These are phyloP conservation scores for Meripilus lineatus DNA, from an alignment of 1,284 basidiomycete species.

Conservation along the genomic window DNA sequence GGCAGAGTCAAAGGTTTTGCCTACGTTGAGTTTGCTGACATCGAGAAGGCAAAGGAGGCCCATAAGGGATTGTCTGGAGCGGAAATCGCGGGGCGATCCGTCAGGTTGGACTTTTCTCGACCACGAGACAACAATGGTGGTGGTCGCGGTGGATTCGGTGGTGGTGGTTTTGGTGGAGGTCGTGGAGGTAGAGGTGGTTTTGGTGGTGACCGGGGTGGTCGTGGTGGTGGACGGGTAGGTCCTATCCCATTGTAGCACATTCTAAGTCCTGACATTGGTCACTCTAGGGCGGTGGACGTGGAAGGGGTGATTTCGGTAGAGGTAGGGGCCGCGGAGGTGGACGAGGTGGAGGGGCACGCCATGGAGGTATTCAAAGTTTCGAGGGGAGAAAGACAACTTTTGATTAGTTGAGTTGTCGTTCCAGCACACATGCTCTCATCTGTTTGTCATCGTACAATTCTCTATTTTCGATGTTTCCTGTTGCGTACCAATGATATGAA, in stretches of 20 bases:
- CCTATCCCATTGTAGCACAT: slow-evolving; percentile 5
- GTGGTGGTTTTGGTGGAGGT: slow-evolving; percentile 39
- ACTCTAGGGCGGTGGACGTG: slow-evolving; percentile 35
- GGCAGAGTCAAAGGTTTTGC: slow-evolving; percentile 94
- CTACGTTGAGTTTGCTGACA: slow-evolving; percentile 90
- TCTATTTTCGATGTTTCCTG: no score
- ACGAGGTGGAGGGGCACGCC: slow-evolving; percentile 50
- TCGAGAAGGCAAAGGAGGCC: slow-evolving; percentile 82
- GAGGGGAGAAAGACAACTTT: slow-evolving; percentile 86
- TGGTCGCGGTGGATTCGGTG: slow-evolving; percentile 39
- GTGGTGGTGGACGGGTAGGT: slow-evolving; percentile 31
- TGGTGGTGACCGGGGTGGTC: slow-evolving; percentile 36
- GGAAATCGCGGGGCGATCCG: slow-evolving; percentile 79
- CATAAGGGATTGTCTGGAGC: slow-evolving; percentile 65
- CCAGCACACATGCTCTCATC: no score
- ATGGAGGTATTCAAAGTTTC: slow-evolving; percentile 69
- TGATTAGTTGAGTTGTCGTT: slow-evolving; percentile 24
- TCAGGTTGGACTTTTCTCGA: slow-evolving; percentile 89
- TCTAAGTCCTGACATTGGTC: slow-evolving; percentile 8
- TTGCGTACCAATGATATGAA: no score
- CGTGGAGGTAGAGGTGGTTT: slow-evolving; percentile 33
- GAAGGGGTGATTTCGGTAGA: no score
- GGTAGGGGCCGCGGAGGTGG: slow-evolving; percentile 41
- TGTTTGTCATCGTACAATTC: no score
- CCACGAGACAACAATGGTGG: slow-evolving; percentile 69